These are phyloP conservation scores for Erysimum cheiri DNA, from an alignment of 441 rosid species.

Conservation along the genomic window DNA sequence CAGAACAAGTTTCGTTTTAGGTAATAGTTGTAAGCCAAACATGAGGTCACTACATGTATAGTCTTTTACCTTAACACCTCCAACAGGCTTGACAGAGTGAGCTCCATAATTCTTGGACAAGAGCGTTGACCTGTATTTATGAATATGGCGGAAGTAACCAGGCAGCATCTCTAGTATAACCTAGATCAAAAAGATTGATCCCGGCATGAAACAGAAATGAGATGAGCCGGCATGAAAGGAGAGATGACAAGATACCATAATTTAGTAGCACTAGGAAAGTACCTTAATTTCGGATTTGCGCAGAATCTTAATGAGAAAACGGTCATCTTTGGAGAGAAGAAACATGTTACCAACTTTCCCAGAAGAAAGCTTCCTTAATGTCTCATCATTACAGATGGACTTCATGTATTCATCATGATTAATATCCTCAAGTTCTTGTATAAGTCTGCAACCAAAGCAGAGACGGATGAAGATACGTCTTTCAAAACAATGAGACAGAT, in stretches of 20 bases:
- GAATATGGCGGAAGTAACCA: slow-evolving; percentile 52
- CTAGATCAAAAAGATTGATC: slow-evolving; percentile 37
- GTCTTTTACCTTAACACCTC: slow-evolving; percentile 51
- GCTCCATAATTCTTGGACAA: slow-evolving; percentile 58
- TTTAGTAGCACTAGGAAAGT: not conserved
- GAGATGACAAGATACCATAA: not conserved
- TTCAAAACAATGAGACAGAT: not conserved
- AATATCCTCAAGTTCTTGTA: slow-evolving; percentile 54
- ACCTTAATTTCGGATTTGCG: slow-evolving; percentile 69
- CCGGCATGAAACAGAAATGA: not conserved
- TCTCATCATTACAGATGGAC: slow-evolving; percentile 55
- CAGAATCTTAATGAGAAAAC: slow-evolving; percentile 55
- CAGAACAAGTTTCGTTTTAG: not conserved
- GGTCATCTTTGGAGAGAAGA: slow-evolving; percentile 52
- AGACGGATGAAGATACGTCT: not conserved
- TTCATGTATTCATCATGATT: slow-evolving; percentile 54
- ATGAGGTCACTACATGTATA: not conserved
- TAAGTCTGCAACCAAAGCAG: slow-evolving; percentile 41
- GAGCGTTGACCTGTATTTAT: slow-evolving; percentile 46
- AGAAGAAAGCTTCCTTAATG: slow-evolving; percentile 51
- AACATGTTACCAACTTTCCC: slow-evolving; percentile 53
- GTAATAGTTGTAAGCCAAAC: not conserved
- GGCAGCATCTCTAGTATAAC: slow-evolving; percentile 57
- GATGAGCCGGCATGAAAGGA: not conserved
- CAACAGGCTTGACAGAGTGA: slow-evolving; percentile 56